A percentile compares a stretch with the other conserved stretches of the same genome.
These are phyloP conservation scores for Leishmania amazonensis DNA, from an alignment of 208 protist genomes.

Conservation along the genomic window DNA sequence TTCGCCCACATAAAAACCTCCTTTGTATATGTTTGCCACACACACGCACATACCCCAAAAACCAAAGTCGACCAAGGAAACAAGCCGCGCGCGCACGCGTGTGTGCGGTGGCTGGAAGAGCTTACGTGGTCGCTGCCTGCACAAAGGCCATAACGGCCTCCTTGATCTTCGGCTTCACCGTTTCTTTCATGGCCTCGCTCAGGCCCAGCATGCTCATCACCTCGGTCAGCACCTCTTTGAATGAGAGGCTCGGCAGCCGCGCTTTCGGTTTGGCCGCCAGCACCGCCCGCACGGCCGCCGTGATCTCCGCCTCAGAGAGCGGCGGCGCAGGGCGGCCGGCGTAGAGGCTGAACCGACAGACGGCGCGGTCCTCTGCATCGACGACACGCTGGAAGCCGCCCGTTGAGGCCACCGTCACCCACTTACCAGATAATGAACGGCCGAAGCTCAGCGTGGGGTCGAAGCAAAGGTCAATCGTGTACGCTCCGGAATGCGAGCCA, in stretches of 20 bases:
- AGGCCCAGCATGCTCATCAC: slow-evolving; percentile 40
- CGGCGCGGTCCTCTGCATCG: slow-evolving; percentile 18
- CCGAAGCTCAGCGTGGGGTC: slow-evolving; percentile 59
- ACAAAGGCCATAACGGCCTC: slow-evolving; percentile 22
- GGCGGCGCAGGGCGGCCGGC: slow-evolving; percentile 44
- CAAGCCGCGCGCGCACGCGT: not conserved
- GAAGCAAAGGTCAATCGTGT: slow-evolving; percentile 44
- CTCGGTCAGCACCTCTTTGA: slow-evolving; percentile 50
- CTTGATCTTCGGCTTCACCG: slow-evolving; percentile 38
- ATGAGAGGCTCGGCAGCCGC: slow-evolving; percentile 35
- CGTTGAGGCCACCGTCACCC: slow-evolving; percentile 53
- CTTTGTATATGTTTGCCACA: not conserved
- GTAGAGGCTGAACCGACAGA: slow-evolving; percentile 61
- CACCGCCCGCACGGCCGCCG: slow-evolving; percentile 38
- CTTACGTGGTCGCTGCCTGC: not conserved
- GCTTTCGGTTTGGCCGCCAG: slow-evolving; percentile 18
- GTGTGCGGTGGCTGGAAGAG: too few species aligned
- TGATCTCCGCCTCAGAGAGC: slow-evolving; percentile 34
- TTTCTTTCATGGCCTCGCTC: slow-evolving; percentile 30
- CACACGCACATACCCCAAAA: not conserved
- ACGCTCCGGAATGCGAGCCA: slow-evolving; percentile 1
- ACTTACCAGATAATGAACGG: slow-evolving; percentile 57
- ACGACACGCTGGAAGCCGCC: slow-evolving; percentile 53
- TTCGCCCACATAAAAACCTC: not conserved
- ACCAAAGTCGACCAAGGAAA: not conserved